Base-by-base conservation (phyloP, 1,139 yeast genomes). In the Pichia sp. region DNA sequence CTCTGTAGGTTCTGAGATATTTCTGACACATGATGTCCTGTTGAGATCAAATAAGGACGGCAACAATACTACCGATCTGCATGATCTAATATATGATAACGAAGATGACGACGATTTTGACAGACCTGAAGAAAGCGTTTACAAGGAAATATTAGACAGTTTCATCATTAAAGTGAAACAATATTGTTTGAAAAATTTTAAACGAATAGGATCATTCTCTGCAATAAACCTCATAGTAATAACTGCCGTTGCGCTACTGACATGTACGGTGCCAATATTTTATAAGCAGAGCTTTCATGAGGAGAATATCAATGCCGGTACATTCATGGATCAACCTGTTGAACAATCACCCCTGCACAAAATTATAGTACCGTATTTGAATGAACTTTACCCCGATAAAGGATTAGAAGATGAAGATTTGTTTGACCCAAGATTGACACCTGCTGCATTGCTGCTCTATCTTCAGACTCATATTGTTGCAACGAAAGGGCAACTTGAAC, bases 341-440 rank as follows among this genome's bases (percentile, higher is more conserved):
- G 41, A 41, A 1, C 29, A 48, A 31, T 44, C 53, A 2, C 46
- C 50, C 30, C 46, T 57, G 14, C 56, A 58, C 46, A 54, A 55
- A 43, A 41, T 58, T 2, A 51, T 58, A 5, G 17, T 58, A 34
- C 58, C 60, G 5, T 3, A 42, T 29, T 44, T 55, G 7, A 20
- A 50, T 5, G 41, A 43, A 40, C 12, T 58, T 43, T 59, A 49
- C 31, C 60, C 55, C 9, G 36, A 46, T 2, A 31, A 51, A n/a
- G 24, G 10, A 9, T 5, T 16, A 6, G 34, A 47, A 4, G 4
- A 10, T 6, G 12, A 31, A 8, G 49, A 52, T 27, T 34, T 59
- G 20, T 65, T 61, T 50, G 71, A 68, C 55, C 64, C 64, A 20
- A 57, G 71, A 49, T 56, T 67, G 7, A 52, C 68, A 20, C 63